These are phyloP conservation scores for Pseudopediastrum boryanum DNA, from an alignment of 139 green algal species.

Conservation along the genomic window DNA sequence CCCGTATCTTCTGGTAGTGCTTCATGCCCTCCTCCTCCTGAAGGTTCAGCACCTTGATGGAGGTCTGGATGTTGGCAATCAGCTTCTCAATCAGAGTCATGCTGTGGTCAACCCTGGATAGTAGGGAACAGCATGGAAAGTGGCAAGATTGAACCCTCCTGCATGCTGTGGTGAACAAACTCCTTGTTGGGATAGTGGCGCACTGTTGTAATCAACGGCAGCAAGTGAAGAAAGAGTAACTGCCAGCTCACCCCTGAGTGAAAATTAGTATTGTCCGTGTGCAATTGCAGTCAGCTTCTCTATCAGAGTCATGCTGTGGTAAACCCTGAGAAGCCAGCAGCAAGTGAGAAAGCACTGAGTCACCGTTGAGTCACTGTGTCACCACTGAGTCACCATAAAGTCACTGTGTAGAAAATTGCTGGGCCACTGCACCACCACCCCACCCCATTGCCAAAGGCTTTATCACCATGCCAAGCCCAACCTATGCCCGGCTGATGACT, in stretches of 20 bases:
- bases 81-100: constrained; percentile 50
- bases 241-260: not conserved
- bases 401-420: no score
- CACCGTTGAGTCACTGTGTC: not conserved
- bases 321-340: not conserved
- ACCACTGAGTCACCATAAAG: no score
- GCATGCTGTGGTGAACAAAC: not conserved
- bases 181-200: not conserved
- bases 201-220: no score
- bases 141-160: no score
- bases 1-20: not conserved
- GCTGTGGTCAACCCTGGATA: constrained; percentile 48
- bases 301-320: not conserved
- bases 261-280: not conserved
- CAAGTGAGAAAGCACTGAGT: no score
- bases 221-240: not conserved
- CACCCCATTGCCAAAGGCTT: no score
- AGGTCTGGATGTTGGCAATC: constrained; percentile 41
- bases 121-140: not conserved
- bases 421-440: no score
- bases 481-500: not conserved
- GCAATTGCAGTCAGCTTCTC: not conserved
- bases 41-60: not conserved
- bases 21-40: not conserved
- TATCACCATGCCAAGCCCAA: not conserved